Evolutionary conservation across 352 stramenopile genomes (phyloP), one percentile per base, ranked within the genome.

Genomic region (Phytophthora tubulina): DNA sequence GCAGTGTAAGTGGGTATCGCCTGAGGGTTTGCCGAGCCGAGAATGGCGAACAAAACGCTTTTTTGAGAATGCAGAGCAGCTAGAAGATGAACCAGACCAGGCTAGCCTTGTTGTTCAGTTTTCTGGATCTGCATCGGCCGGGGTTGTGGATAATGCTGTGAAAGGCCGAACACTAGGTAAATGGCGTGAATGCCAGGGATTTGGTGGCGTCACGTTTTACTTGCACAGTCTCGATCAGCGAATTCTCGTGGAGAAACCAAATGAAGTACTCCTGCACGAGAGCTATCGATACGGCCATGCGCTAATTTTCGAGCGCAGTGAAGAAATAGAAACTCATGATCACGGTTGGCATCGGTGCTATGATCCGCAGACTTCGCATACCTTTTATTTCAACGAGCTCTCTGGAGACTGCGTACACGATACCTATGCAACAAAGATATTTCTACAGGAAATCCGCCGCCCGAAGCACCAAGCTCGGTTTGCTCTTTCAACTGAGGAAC

Each of bases 331-430:
- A 49, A 51, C 68, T 36, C 73, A 86, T 67, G 50, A 72, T 35
- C 77, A 69, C 5, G 81, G 74, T 2, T 95, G 88, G 85, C 63
- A 72, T 63, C 82, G 81, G 3, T 93, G 82, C 39, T 91, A 91
- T 59, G 85, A 93, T 48, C 66, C 71, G 2, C 61, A 69, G 2
- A 90, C 74, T 1, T 76, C 82, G 30, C 80, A 88, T 44, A 87
- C 73, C 3, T 95, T 90, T 52, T 92, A 89, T 65, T 91, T 79
- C 53, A 83, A 95, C 62, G 79, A 87, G 17, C 74, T 75, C 14
- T 86, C 79, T 0, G 88, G 88, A 35, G 85, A 91, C 13, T 91
- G 83, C 17, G 81, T 93, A 3, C 76, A 93, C 31, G 82, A 93
- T 27, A 81, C 82, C 0, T 70, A 78, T 39, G 73, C 78, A 13